phyloP scores from a whole-genome alignment of 148 eudicot species.

The Selenicereus undatus region DNA sequence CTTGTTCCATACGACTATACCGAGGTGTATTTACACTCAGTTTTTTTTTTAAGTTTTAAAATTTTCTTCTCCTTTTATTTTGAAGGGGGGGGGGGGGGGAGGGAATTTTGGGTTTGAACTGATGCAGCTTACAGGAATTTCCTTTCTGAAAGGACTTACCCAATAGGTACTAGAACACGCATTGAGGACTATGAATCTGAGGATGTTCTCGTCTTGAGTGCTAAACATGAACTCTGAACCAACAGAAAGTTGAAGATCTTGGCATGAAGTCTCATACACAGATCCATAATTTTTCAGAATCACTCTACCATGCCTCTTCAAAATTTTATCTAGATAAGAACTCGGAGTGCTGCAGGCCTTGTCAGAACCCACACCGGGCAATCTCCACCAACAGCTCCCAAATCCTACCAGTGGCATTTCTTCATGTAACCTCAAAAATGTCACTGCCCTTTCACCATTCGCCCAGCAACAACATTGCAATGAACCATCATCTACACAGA shows the following conservation, averaged over 20 bases:
- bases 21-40: not conserved
- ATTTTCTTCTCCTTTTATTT: no score
- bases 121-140: not conserved
- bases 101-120: not conserved
- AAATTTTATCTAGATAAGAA: conserved; percentile 35
- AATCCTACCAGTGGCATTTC: conserved; percentile 22
- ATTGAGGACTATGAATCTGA: conserved; percentile 44
- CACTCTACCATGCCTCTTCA: conserved; percentile 54
- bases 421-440: conserved; percentile 52
- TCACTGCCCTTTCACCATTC: conserved; percentile 54
- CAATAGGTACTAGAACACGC: conserved; percentile 55
- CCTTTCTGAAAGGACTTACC: conserved; percentile 42
- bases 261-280: conserved; percentile 45
- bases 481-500: conserved; percentile 70
- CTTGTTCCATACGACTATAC: not conserved
- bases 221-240: conserved; percentile 35
- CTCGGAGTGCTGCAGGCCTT: conserved; percentile 24
- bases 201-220: conserved; percentile 48
- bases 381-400: conserved; percentile 26
- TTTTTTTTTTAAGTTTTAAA: not conserved
- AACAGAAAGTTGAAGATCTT: conserved; percentile 50
- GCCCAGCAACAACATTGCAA: conserved; percentile 81
- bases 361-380: conserved; percentile 14
- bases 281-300: conserved; percentile 66
- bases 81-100: not conserved